phyloP scores from a whole-genome alignment of 2,329 filamentous ascomycete genomes.

The Claviceps citrina region DNA sequence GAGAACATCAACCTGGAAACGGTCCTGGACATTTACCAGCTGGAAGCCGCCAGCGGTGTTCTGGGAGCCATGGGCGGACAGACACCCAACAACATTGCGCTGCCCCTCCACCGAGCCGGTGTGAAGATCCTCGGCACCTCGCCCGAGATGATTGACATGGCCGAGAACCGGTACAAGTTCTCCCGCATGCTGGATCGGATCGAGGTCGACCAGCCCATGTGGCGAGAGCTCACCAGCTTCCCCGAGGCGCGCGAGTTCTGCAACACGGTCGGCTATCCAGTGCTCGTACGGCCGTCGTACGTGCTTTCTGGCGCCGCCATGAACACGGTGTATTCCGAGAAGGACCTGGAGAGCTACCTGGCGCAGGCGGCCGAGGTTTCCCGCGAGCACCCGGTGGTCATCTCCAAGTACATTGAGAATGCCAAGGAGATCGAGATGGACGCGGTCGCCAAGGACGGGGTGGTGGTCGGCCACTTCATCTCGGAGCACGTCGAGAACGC shows the following conservation, averaged over 20 bases:
- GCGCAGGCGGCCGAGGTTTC: constrained; percentile 87
- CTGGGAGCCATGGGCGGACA: constrained; percentile 95
- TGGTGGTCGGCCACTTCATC: constrained; percentile 87
- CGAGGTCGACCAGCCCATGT: constrained; percentile 86
- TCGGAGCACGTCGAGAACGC: constrained; percentile 98
- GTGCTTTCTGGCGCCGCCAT: constrained; percentile 94
- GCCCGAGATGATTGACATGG: constrained; percentile 95
- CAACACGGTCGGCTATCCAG: constrained; percentile 76
- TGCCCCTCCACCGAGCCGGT: constrained; percentile 74
- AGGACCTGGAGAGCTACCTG: constrained; percentile 77
- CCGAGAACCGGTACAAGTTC: constrained; percentile 97
- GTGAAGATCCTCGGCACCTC: constrained; percentile 91
- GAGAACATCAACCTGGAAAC: constrained; percentile 88
- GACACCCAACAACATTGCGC: constrained; percentile 92
- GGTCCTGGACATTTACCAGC: constrained; percentile 81
- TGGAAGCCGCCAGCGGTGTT: constrained; percentile 71
- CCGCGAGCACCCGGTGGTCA: constrained; percentile 88
- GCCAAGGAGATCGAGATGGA: constrained; percentile 99
- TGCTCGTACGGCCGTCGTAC: constrained; percentile 89
- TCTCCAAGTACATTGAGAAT: constrained; percentile 98
- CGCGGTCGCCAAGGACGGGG: constrained; percentile 79
- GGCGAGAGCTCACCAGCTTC: constrained; percentile 95
- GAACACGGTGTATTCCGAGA: constrained; percentile 97
- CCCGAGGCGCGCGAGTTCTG: constrained; percentile 82
- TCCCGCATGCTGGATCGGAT: constrained; percentile 94